Evolutionary conservation across 2,329 filamentous ascomycete genomes (phyloP), one percentile per base, ranked within the genome.

Genomic region (Penicillium sp.): DNA sequence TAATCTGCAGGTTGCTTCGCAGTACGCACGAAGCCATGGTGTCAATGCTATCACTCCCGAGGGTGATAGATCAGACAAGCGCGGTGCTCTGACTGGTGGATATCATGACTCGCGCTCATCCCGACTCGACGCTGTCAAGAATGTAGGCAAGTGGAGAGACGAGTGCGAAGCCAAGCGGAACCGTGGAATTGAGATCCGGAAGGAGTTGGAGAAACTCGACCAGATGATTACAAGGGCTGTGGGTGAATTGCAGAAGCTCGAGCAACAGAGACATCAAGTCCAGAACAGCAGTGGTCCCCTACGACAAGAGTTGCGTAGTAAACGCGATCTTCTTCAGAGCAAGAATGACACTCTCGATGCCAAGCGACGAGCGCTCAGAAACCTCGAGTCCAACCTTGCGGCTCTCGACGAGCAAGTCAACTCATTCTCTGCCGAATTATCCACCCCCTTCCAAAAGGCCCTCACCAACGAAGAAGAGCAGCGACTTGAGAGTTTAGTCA

Each of bases 31-130:
- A 67, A 96, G 90, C 65, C 93, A 97, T 67, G 90, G 90, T 16
- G 87, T 97, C 22, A 92, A 92, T 65, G 92, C 91, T 32, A 96
- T 99, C 62, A 99, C 94, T 0, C 89, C 91, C 3, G 92, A 97
- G 54, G 94, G 94, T 72, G 93, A 97, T 73, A 91, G 91, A 31
- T 92, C 92, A 1, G 95, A 97, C 76, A 96, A 95, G 77, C 89
- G 93, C 64, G 94, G 94, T 75, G 93, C 92, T 13, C 86, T 99
- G 79, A 97, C 92, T 46, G 94, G 94, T 79, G 94, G 94, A 65
- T 99, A 89, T 69, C 89, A 96, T 59, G 94, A 99, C 69, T 85
- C 89, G 10, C 85, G 89, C 32, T 88, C 87, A 62, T 97, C 93
- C 1, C 88, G 93, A 21, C 81, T 97, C n/a, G 88, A 93, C 65